Evolutionary conservation across 306 rosid genomes (phyloP).

Genomic region (Urtica urens): DNA sequence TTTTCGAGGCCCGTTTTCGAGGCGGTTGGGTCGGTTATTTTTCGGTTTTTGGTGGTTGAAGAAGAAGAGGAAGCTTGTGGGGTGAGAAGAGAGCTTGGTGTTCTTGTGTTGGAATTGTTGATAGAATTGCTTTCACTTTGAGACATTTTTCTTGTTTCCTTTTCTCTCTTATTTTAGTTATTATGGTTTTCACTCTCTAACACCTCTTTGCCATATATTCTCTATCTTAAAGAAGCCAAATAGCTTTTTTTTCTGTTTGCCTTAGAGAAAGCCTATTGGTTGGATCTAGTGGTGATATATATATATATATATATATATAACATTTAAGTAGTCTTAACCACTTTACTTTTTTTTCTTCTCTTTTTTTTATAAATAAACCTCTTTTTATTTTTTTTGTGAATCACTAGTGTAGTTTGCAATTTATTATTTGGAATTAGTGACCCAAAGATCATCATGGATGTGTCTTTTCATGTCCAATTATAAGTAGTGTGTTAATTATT

Average conservation of each 20-base stretch:
- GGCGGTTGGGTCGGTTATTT: slow-evolving; percentile 11
- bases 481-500: slow-evolving; percentile 14
- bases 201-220: slow-evolving; percentile 26
- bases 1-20: slow-evolving; percentile 29
- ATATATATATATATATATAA: slow-evolving; percentile 23
- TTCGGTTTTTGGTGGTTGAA: slow-evolving; percentile 24
- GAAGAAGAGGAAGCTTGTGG: slow-evolving; percentile 28
- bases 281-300: slow-evolving; percentile 32
- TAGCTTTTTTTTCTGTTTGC: background rate
- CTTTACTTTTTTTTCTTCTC: slow-evolving; percentile 16
- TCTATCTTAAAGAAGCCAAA: slow-evolving; percentile 21
- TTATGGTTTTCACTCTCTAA: slow-evolving; percentile 27
- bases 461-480: slow-evolving; percentile 18
- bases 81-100: slow-evolving; percentile 24
- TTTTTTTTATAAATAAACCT: background rate
- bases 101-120: too few species aligned
- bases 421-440: background rate
- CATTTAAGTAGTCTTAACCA: slow-evolving; percentile 14
- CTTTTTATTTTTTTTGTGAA: slow-evolving; percentile 13
- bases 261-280: slow-evolving; percentile 1
- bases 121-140: slow-evolving; percentile 26
- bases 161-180: background rate
- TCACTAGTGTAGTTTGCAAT: slow-evolving; percentile 17
- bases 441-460: slow-evolving; percentile 10
- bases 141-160: slow-evolving; percentile 22